Evolutionary conservation across 768 basidiomycete species (phyloP), one percentile per base, ranked within the genome.

Genomic region (Tulasnella sp.): DNA sequence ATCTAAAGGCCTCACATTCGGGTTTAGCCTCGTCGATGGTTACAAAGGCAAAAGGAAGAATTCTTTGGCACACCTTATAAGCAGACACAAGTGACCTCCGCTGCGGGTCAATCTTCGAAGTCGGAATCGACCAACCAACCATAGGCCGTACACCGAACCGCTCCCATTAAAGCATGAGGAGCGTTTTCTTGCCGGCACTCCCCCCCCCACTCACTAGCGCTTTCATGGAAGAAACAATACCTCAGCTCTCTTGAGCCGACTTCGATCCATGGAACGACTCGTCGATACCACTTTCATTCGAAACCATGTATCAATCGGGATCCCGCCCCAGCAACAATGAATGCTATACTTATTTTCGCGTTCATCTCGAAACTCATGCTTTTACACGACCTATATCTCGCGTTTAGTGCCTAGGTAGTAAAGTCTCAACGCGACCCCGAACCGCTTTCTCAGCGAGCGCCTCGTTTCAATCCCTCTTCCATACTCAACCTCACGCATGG

Each of bases 11-110:
- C 20, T 42, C 39, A 70, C 11, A 32, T 37, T n/a, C 29, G 40
- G 35, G n/a, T 16, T 42, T 55, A 77, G 77, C 77, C 77, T 35
- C 42, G 77, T 29, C 61, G 77, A 71, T 77, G 77, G 77, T 26
- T 77, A 3, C 35, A 77, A 57, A 29, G 77, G 32, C 77, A 77
- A 70, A 77, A 77, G 69, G 32, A 32, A 39, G 75, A 40, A 1
- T 67, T 57, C 32, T 39, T 72, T 23, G 70, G 70, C 29, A n/a
- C 61, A n/a, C 61, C 61, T 11, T 67, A 67, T 16, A 67, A 67
- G n/a, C 26, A 67, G 1, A 32, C 26, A 32, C 13, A 26, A 67
- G n/a, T n/a, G n/a, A 32, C 61, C 3, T 29, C 61, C 13, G 29
- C 26, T 5, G 7, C 20, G 1, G 61, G 32, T 32, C 61, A 67